phyloP scores from a whole-genome alignment of 805 yeast species.

The Wickerhamomyces queroliae region DNA sequence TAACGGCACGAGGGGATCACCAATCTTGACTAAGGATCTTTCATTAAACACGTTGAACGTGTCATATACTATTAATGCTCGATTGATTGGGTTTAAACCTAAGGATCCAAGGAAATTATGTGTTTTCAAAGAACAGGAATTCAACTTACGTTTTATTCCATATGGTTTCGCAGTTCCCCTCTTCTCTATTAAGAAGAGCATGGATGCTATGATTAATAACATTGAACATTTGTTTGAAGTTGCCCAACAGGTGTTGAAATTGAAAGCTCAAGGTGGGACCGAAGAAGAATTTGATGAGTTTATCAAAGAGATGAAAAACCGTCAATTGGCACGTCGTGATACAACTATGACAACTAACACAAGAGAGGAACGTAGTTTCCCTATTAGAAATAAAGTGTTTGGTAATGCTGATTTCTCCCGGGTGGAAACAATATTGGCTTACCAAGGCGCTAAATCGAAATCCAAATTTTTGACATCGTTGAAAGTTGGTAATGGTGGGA shows the following conservation, averaged over 20 bases:
- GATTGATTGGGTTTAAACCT: constrained; percentile 42
- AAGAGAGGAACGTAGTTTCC: background rate
- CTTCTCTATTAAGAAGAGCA: constrained; percentile 10
- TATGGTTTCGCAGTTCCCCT: constrained; percentile 27
- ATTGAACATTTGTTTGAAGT: constrained; percentile 11
- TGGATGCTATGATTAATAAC: constrained; percentile 6
- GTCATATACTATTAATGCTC: constrained; percentile 50
- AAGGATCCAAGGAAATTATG: constrained; percentile 19
- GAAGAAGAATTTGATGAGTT: constrained; percentile 9
- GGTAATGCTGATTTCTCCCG: background rate
- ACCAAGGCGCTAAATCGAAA: background rate
- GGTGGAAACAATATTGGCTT: background rate
- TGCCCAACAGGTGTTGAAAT: constrained; percentile 13
- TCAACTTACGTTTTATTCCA: constrained; percentile 33
- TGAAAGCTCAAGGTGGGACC: constrained; percentile 1
- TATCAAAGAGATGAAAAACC: background rate
- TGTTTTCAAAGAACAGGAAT: constrained; percentile 29
- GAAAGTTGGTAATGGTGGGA: too few species aligned
- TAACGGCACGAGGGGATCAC: constrained; percentile 44
- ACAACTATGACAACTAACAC: too few species aligned
- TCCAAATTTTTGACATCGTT: too few species aligned
- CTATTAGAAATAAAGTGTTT: background rate
- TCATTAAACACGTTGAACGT: constrained; percentile 40
- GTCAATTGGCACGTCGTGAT: background rate
- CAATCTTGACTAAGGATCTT: constrained; percentile 46